Evolutionary conservation across 2,329 filamentous ascomycete genomes (phyloP), one percentile per base, ranked within the genome.

Genomic region (Arthroderma sp.): DNA sequence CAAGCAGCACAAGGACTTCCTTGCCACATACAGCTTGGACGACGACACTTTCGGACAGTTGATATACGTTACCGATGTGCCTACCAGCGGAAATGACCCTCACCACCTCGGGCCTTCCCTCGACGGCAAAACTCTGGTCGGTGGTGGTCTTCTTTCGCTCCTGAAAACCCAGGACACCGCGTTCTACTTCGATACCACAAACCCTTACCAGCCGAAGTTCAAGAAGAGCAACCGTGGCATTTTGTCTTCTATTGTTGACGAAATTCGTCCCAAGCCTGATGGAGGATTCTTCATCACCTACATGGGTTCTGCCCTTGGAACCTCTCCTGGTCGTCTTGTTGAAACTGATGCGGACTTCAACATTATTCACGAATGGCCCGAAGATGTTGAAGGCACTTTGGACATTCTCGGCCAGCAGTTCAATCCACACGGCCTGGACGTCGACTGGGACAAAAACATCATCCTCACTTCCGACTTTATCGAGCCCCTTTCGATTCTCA

Each of bases 401-500:
- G 77, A 77, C 59, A 71, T 79, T 45, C 67, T 80, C 1, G 72
- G 66, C 3, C 64, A 78, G 57, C 75, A 78, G 51, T 80, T 80
- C 59, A 70, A 64, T n/a, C 75, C 77, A 1, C 76, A 80, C 54
- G 77, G 77, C 27, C 68, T 80, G 10, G 66, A 58, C 39, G 65
- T 80, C 37, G 74, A 80, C 60, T 80, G 65, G 50, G 62, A 77
- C 3, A 72, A 71, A 51, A 71, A 74, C 42, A 57, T 77, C 48
- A 77, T 78, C 45, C 60, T 79, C 0, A 80, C 76, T 1, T 78
- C 75, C 0, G 77, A 80, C 62, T 81, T 78, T 51, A 73, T 80
- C 15, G 73, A 78, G 8, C 77, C 77, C 1, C 56, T 77, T n/a
- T 70, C 68, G 15, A 22, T 22, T 22, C 15, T 22, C 15, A 22